phyloP scores from a whole-genome alignment of 129 eudicot genomes.

The Flaveria brownii region DNA sequence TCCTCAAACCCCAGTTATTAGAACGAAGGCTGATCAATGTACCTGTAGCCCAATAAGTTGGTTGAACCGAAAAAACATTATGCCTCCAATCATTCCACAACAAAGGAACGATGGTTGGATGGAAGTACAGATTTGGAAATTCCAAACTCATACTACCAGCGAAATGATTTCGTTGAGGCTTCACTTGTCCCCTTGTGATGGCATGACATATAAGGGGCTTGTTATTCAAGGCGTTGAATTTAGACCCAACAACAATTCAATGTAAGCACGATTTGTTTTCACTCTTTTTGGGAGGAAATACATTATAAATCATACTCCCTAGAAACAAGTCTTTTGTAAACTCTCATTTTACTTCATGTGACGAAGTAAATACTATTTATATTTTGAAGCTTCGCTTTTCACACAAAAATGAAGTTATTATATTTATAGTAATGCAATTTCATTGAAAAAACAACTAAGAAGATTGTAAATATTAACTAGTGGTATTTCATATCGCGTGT shows the following conservation, averaged over 20 bases:
- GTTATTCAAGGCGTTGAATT: not conserved
- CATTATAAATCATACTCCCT: no score
- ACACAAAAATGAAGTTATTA: no score
- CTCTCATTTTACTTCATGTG: no score
- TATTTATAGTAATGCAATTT: no score
- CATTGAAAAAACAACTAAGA: no score
- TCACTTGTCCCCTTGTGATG: not conserved
- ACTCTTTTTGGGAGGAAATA: no score
- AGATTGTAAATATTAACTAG: no score
- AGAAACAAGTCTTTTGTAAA: no score
- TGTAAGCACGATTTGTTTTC: not conserved
- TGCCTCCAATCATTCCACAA: not conserved
- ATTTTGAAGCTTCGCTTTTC: no score
- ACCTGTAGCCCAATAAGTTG: not conserved
- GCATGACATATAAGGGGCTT: not conserved
- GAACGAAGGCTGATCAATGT: not conserved
- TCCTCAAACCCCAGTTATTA: not conserved
- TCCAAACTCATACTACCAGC: not conserved
- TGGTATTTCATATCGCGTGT: no score
- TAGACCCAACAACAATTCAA: not conserved
- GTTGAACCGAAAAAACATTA: not conserved
- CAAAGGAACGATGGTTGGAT: slow-evolving; percentile 1
- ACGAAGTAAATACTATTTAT: no score
- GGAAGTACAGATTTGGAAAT: slow-evolving; percentile 3
- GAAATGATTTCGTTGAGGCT: no score